These are phyloP conservation scores for Acidomyces sp. DNA, from an alignment of 495 filamentous ascomycete species.

Conservation along the genomic window DNA sequence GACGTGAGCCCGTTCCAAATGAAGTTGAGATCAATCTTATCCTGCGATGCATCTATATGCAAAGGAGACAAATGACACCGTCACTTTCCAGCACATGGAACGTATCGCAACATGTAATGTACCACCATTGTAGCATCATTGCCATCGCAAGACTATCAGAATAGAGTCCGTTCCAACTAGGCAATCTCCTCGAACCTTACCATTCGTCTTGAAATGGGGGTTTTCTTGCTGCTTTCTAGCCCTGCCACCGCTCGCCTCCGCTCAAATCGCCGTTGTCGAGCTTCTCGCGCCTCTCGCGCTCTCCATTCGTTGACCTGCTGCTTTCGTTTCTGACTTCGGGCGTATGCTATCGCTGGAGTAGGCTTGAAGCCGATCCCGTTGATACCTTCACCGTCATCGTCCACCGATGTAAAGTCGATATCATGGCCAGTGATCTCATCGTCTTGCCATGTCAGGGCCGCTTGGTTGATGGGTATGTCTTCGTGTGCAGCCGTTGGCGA, in stretches of 20 bases:
- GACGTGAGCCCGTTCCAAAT: background rate
- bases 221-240: background rate
- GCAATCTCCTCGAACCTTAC: slow-evolving; percentile 5
- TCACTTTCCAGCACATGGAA: background rate
- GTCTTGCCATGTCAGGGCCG: slow-evolving; percentile 64
- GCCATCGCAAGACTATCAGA: background rate
- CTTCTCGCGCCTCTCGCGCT: slow-evolving; percentile 70
- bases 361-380: slow-evolving; percentile 85
- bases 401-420: slow-evolving; percentile 21
- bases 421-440: slow-evolving; percentile 75
- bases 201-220: background rate
- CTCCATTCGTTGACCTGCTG: slow-evolving; percentile 78
- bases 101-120: background rate
- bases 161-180: background rate
- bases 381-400: slow-evolving; percentile 35
- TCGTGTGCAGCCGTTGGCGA: background rate
- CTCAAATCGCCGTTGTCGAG: slow-evolving; percentile 31
- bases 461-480: slow-evolving; percentile 3
- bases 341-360: slow-evolving; percentile 68
- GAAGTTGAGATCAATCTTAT: background rate
- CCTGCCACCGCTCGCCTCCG: slow-evolving; percentile 5
- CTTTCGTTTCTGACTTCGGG: slow-evolving; percentile 56
- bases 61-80: too few relatives aligned
- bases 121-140: background rate
- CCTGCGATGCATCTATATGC: too few relatives aligned